Evolutionary conservation across 2,329 filamentous ascomycete genomes (phyloP).

Genomic region (Paradendryphiella salina): DNA sequence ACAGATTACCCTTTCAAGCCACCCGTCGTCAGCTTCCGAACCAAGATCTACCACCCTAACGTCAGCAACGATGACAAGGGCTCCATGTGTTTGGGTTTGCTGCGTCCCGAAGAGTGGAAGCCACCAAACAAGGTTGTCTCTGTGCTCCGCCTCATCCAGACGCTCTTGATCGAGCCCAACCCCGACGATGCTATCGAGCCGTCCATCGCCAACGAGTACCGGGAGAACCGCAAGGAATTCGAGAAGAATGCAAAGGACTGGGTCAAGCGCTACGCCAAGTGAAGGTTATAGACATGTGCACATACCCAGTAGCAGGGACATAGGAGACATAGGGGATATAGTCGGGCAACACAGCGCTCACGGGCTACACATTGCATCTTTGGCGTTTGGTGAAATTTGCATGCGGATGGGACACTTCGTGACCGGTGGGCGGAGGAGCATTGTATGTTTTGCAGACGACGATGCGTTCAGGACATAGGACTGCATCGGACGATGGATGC

Average conservation of each 20-base stretch:
- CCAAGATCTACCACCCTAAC: slow-evolving; percentile 95
- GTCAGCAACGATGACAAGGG: slow-evolving; percentile 84
- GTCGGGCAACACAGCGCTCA: slow-evolving; percentile 4
- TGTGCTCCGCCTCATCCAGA: slow-evolving; percentile 76
- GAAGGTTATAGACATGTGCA: slow-evolving; percentile 7
- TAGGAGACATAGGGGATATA: not conserved
- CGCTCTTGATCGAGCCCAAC: slow-evolving; percentile 77
- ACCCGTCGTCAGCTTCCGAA: slow-evolving; percentile 75
- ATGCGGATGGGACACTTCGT: slow-evolving; percentile 15
- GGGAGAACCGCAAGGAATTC: slow-evolving; percentile 67
- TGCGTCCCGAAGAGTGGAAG: slow-evolving; percentile 90
- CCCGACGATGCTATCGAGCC: slow-evolving; percentile 88
- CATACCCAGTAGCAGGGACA: slow-evolving; percentile 6
- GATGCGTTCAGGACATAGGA: slow-evolving; percentile 6
- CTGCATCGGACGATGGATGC: slow-evolving; percentile 9
- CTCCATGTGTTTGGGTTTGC: slow-evolving; percentile 80
- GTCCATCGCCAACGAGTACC: slow-evolving; percentile 82
- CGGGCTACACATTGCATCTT: slow-evolving; percentile 31
- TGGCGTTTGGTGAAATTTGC: slow-evolving; percentile 41
- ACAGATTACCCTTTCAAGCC: slow-evolving; percentile 89
- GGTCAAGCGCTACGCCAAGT: slow-evolving; percentile 70
- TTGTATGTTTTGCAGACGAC: slow-evolving; percentile 16
- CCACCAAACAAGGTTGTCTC: slow-evolving; percentile 74
- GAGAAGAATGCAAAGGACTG: slow-evolving; percentile 76
- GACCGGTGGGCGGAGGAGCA: slow-evolving; percentile 16